Conservation (phyloP, 768 basidiomycete genomes). For the Amanita jacksonii region DNA sequence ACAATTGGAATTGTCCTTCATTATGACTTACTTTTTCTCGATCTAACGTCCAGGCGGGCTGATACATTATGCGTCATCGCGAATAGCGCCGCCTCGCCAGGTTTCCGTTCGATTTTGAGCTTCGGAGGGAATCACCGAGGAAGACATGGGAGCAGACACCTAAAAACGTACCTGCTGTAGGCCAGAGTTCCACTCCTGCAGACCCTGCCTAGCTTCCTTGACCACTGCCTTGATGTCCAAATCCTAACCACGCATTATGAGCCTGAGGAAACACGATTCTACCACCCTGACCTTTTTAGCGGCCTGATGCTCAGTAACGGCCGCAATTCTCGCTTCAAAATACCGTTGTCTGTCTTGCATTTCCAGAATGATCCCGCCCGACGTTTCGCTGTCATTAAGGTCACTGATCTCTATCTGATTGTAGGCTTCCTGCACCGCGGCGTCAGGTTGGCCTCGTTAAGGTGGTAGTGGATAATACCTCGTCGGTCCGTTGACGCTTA, state of each 20-base stretch:
- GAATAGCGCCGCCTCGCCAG: constrained; percentile 56
- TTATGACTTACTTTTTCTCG: constrained; percentile 48
- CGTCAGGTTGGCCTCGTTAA: constrained; percentile 3
- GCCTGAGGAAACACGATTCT: not conserved
- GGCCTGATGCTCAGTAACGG: constrained; percentile 20
- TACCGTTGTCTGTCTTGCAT: constrained; percentile 82
- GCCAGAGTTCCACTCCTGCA: constrained; percentile 47
- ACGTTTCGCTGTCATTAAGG: constrained; percentile 57
- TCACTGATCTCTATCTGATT: constrained; percentile 77
- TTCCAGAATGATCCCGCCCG: constrained; percentile 67
- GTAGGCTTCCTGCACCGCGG: constrained; percentile 25
- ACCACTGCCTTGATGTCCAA: constrained; percentile 41
- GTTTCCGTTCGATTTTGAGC: constrained; percentile 61
- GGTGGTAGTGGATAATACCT: constrained; percentile 23
- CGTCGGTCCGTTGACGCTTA: constrained; percentile 49
- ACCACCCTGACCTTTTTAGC: constrained; percentile 19
- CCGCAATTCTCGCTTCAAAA: constrained; percentile 58
- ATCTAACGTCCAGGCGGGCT: constrained; percentile 57
- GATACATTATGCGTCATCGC: constrained; percentile 76
- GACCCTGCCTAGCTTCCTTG: constrained; percentile 33
- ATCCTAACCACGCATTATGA: constrained; percentile 20
- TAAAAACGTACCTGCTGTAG: constrained; percentile 44
- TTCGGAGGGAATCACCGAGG: constrained; percentile 18
- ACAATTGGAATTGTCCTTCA: not conserved
- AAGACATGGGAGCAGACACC: too few species aligned